These are phyloP conservation scores for Amphicarpaea edgeworthii DNA, from an alignment of 306 rosid genomes.

Conservation along the genomic window DNA sequence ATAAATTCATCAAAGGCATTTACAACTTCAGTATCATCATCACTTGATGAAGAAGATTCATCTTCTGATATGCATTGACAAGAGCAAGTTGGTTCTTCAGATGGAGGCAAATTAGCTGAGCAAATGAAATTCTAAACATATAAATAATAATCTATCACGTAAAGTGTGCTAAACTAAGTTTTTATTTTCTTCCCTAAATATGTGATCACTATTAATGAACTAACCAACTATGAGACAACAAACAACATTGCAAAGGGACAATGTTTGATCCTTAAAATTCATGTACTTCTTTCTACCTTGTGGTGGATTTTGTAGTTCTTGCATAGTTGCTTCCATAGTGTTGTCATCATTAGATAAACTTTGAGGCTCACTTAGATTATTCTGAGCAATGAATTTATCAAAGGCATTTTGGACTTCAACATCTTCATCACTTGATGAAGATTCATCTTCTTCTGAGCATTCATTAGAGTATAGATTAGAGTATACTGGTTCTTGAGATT, in stretches of 20 bases:
- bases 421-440: slow-evolving; percentile 52
- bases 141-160: slow-evolving; percentile 12
- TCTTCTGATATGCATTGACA: slow-evolving; percentile 49
- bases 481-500: slow-evolving; percentile 38
- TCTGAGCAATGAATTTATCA: slow-evolving; percentile 54
- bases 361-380: slow-evolving; percentile 47
- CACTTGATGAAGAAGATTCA: slow-evolving; percentile 50
- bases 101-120: slow-evolving; percentile 41
- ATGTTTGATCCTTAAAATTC: slow-evolving; percentile 20
- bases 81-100: slow-evolving; percentile 45
- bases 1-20: slow-evolving; percentile 49
- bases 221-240: slow-evolving; percentile 16
- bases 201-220: slow-evolving; percentile 31
- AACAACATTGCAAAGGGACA: slow-evolving; percentile 12
- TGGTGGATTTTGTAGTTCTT: slow-evolving; percentile 43
- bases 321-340: slow-evolving; percentile 42
- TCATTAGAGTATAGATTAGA: slow-evolving; percentile 41
- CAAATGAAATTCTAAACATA: slow-evolving; percentile 23
- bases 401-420: slow-evolving; percentile 48
- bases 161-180: slow-evolving; percentile 15
- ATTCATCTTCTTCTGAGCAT: slow-evolving; percentile 51
- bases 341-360: slow-evolving; percentile 40
- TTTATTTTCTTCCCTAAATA: neutral
- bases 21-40: slow-evolving; percentile 52
- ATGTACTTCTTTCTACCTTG: slow-evolving; percentile 59